A percentile compares a stretch with the other conserved stretches of the same genome.
Conservation (phyloP, 179 eudicot species). For the Amaranthus tricolor region DNA sequence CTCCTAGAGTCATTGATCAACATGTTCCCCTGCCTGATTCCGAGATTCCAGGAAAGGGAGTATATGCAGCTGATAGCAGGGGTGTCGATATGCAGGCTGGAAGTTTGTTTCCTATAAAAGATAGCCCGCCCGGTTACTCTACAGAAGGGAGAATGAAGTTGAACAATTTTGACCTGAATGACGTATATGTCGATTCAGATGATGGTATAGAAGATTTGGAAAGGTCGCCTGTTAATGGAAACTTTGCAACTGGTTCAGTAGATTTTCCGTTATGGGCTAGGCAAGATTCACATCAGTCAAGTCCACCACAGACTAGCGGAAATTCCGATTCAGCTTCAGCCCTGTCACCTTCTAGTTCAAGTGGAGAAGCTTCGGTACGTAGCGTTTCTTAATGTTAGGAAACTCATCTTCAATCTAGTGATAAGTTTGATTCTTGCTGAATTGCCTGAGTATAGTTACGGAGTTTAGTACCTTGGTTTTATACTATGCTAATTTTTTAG, state of each 20-base stretch:
- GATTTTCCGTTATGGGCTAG: slow-evolving; percentile 45
- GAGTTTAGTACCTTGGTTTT: not conserved
- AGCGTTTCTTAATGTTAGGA: not conserved
- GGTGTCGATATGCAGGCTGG: slow-evolving; percentile 19
- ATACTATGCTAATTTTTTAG: not conserved
- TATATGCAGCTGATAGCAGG: slow-evolving; percentile 15
- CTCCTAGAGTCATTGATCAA: slow-evolving; percentile 18
- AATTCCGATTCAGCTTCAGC: slow-evolving; percentile 69
- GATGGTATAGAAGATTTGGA: slow-evolving; percentile 53
- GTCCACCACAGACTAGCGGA: slow-evolving; percentile 72
- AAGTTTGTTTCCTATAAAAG: slow-evolving; percentile 28
- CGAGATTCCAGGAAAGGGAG: slow-evolving; percentile 25
- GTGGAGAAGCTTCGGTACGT: slow-evolving; percentile 82
- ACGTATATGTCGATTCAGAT: slow-evolving; percentile 66
- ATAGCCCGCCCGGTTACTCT: slow-evolving; percentile 42
- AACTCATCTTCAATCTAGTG: no score
- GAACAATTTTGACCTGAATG: slow-evolving; percentile 67
- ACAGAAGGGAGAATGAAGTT: slow-evolving; percentile 37
- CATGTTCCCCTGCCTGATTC: slow-evolving; percentile 24
- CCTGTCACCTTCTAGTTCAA: slow-evolving; percentile 78
- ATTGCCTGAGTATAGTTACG: not conserved
- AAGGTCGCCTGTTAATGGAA: slow-evolving; percentile 37
- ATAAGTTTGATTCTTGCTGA: not conserved
- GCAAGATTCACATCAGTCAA: slow-evolving; percentile 58
- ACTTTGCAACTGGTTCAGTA: slow-evolving; percentile 31